Evolutionary conservation across 2,329 filamentous ascomycete genomes (phyloP).

Genomic region (Cytospora piceicola): DNA sequence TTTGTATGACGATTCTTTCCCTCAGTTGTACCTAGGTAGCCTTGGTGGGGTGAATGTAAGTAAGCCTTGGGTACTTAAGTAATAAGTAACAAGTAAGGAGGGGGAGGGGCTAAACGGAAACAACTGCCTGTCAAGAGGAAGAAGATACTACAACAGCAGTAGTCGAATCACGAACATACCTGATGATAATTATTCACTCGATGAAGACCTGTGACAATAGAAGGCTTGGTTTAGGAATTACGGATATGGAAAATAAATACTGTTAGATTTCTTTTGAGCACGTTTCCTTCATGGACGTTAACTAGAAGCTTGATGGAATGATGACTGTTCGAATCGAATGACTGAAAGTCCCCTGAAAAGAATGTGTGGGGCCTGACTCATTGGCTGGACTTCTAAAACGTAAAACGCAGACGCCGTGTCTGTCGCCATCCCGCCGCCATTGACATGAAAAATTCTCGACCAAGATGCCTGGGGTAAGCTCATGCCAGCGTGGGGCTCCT

Average conservation of each 20-base stretch:
- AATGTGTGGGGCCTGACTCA: slow-evolving; percentile 24
- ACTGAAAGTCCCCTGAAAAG: background rate
- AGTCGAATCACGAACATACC: background rate
- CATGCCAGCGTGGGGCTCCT: background rate
- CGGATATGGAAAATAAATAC: background rate
- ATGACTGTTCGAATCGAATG: slow-evolving; percentile 19
- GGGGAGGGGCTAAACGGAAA: background rate
- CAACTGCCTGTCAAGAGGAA: background rate
- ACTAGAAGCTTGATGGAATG: background rate
- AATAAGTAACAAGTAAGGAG: background rate
- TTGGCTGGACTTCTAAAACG: slow-evolving; percentile 8
- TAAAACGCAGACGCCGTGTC: background rate
- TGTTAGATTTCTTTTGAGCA: slow-evolving; percentile 17
- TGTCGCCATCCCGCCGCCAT: slow-evolving; percentile 10
- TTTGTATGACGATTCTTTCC: slow-evolving; percentile 16
- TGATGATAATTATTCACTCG: background rate
- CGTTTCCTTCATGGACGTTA: background rate
- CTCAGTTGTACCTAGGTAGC: slow-evolving; percentile 4
- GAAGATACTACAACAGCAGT: background rate
- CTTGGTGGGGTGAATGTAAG: slow-evolving; percentile 21
- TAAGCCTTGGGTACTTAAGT: background rate
- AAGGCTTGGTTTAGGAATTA: background rate
- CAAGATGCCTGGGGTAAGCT: background rate
- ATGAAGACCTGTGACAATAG: background rate
- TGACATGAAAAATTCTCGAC: slow-evolving; percentile 27